phyloP scores from a whole-genome alignment of 1,284 basidiomycete species.

The Laetiporus sulphureus region DNA sequence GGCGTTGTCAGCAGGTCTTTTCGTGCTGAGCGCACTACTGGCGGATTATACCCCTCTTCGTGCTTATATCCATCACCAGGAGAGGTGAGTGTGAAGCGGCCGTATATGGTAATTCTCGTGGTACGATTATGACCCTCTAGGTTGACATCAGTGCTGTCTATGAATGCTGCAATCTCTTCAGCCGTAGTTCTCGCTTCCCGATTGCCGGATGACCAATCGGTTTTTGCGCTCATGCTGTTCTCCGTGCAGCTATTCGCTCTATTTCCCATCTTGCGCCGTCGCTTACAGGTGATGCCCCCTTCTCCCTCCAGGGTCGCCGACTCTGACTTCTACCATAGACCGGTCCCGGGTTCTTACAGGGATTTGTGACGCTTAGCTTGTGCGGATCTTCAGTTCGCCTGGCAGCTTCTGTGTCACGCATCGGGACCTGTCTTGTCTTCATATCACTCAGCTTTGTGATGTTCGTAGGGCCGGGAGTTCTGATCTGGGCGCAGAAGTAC shows the following conservation, averaged over 20 bases:
- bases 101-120: constrained; percentile 9
- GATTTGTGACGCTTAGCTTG: constrained; percentile 44
- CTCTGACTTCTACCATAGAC: constrained; percentile 8
- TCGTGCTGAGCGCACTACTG: constrained; percentile 55
- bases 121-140: constrained; percentile 33
- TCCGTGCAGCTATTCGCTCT: constrained; percentile 83
- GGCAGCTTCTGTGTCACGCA: constrained; percentile 44
- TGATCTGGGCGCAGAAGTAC: constrained; percentile 78
- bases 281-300: constrained; percentile 56
- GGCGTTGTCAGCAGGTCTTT: constrained; percentile 75
- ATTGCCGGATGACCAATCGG: constrained; percentile 75
- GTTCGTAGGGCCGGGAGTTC: constrained; percentile 62
- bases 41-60: constrained; percentile 53
- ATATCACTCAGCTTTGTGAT: constrained; percentile 50
- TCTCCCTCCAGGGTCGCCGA: constrained; percentile 3
- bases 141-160: constrained; percentile 83
- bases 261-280: constrained; percentile 77
- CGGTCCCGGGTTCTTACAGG: constrained; percentile 32
- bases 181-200: constrained; percentile 93
- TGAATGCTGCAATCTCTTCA: constrained; percentile 92
- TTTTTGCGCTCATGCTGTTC: constrained; percentile 88
- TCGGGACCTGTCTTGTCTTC: constrained; percentile 44
- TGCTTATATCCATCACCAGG: constrained; percentile 26
- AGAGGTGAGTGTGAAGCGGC: constrained; percentile 27
- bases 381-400: constrained; percentile 43